Base-by-base conservation (phyloP, 768 basidiomycete species). In the Naganishia friedmannii region DNA sequence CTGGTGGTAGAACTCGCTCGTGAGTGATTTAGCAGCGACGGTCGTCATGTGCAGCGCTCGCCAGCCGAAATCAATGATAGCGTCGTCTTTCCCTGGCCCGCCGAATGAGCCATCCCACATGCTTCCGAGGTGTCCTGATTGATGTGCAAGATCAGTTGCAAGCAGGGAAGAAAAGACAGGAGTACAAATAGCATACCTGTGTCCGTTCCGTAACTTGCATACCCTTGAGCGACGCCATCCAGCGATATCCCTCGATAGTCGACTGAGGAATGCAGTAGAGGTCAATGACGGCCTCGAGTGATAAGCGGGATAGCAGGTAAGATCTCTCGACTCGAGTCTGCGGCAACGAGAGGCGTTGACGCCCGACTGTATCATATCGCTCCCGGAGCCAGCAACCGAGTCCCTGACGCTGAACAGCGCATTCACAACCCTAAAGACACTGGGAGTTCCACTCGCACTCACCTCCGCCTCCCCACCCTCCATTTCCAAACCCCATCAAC, bases 31-130 rank as follows among this genome's bases (percentile, higher is more conserved):
- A 21, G 37, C 57, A 23, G 21, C 34, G 2, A 37, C 57, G 34
- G 57, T 58, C 21, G 57, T 58, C 57, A 58, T 32, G 23, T 58
- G 57, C 26, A 58, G 31, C 39, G 57, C 57, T 19, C 57, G 57
- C 57, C 57, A 58, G 8, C 37, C 57, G 15, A 58, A 39, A 28
- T 58, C 57, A 15, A 58, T 58, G 57, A 58, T 58, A 19, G 34
- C 57, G 37, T 58, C 57, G 32, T 34, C 57, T 34, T 58, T 39
- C 34, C 39, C 15, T 5, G 57, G 57, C 3, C 57, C 57, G 21
- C 5, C 57, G 23, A 58, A 58, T 32, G 57, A 58, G 57, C 57
- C 57, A 26, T 58, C 26, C 57, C 57, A 58, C 57, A 58, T 39
- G 57, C 26, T 58, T 19, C 32, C 57, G 32, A 15, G n/a, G 15